Evolutionary conservation across 495 filamentous ascomycete genomes (phyloP), one percentile per base, ranked within the genome.

Genomic region (Recurvomyces mirabilis): DNA sequence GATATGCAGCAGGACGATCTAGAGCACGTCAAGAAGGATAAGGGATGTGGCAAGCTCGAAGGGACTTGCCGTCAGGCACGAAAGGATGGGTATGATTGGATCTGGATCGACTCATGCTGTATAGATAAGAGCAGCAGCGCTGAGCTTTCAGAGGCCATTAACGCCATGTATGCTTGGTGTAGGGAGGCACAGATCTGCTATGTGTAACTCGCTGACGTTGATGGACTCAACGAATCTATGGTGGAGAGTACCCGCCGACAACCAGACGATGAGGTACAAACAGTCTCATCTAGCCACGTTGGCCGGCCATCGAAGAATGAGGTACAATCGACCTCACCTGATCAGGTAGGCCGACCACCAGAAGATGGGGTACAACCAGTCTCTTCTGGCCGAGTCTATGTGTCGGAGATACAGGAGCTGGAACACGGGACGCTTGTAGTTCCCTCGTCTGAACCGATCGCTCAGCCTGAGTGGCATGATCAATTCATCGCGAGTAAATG

Each of bases 31-130:
- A n/a, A n/a, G n/a, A 14, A 15, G 2, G 22, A 37, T 11, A 4
- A 14, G 15, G 37, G 37, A 2, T 40, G 11, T 23, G 15, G 12
- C 21, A 40, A 40, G 37, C 12, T 40, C 21, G 3, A 10, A 4
- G 2, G 12, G 7, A 11, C 23, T 11, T 47, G 43, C 43, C 23
- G 25, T 12, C 33, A 38, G 14, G 49, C 49, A 22, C 18, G 15
- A 1, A 34, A 30, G n/a, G 31, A 51, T 32, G 44, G 29, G 18
- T 29, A 33, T 31, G 11, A 40, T 13, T 37, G 42, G 12, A 17
- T 43, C 37, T 52, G 49, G 49, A 41, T 47, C 22, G 49, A 52
- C 29, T 47, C 44, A 5, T 52, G 49, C 37, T 52, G 49, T 23
- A 52, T 52, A 20, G 38, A 52, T 29, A 47, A 52, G 31, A 25